Base-by-base conservation (phyloP, 1,284 basidiomycete genomes). In the Microbotryomycetes sp. region DNA sequence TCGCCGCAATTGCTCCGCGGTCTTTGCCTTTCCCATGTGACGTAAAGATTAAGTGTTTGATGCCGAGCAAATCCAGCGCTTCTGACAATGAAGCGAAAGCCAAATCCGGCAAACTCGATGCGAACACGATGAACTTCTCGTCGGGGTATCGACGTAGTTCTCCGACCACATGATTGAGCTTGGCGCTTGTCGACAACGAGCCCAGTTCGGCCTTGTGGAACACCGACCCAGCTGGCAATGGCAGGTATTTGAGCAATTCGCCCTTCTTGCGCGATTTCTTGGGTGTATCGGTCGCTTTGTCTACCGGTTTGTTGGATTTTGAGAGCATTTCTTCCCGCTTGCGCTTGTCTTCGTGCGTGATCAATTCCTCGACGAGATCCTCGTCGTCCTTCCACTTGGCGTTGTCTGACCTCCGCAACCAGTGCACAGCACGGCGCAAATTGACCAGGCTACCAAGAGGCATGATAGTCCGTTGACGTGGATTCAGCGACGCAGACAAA, bases 81-180 rank as follows among this genome's bases (percentile, higher is more conserved):
- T 69, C 67, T 3, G 60, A 63, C 26, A 69, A 23, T 25, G 59
- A 60, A 23, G 67, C 63, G 30, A 69, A 67, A 23, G 65, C 25
- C 9, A 69, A 31, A 42, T 69, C 67, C 49, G 59, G 49, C 30
- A 58, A 56, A 1, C 56, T 50, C 4, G 36, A 54, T 7, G 53
- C 60, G 54, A 69, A 69, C 48, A 69, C 46, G 63, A 69, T 63
- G 49, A 69, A 69, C 54, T 69, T 69, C 2, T 67, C 67, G 31
- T 65, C 46, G 15, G 63, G 60, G n/a, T 59, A 46, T 25, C 22
- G 4, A 4, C 58, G 51, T 7, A 67, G 31, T 45, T 67, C 59
- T 15, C 45, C 19, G 54, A 69, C 36, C 29, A 69, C 58, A 31
- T 60, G 53, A 51, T 69, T 69, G 52, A 67, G 53, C 54, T 69